Percentiles rank a stretch among this genome's conserved stretches.
These are phyloP conservation scores for Naganishia sp. DNA, from an alignment of 1,284 basidiomycete species.

Conservation along the genomic window DNA sequence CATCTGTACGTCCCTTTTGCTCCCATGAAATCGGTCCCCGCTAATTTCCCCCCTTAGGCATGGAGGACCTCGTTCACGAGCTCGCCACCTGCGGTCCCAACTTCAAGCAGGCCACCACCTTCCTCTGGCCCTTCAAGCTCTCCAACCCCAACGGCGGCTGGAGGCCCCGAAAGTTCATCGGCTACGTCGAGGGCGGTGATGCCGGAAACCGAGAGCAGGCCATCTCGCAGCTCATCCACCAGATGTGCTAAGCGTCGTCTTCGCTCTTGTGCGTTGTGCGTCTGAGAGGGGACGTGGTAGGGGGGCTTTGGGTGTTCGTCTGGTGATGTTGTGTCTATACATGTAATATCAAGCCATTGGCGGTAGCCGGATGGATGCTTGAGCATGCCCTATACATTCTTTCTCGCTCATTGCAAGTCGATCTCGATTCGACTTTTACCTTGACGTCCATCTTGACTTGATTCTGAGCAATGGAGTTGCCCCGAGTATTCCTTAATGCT, in stretches of 20 bases:
- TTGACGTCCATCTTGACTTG: too few relatives aligned
- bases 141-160: conserved; percentile 98
- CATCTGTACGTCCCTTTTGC: conserved; percentile 64
- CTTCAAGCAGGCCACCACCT: conserved; percentile 97
- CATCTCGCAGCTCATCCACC: conserved; percentile 95
- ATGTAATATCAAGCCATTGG: conserved; percentile 11
- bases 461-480: too few relatives aligned
- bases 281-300: neutral
- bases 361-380: neutral
- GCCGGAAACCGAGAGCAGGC: conserved; percentile 87
- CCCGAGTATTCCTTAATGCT: too few relatives aligned
- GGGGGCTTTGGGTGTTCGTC: neutral
- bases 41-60: conserved; percentile 43
- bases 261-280: neutral
- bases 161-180: conserved; percentile 95
- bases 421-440: too few relatives aligned
- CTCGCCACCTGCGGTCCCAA: conserved; percentile 93
- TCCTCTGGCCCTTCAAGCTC: conserved; percentile 99
- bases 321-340: conserved; percentile 14
- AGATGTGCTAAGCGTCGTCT: conserved; percentile 77
- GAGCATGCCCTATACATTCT: conserved; percentile 15
- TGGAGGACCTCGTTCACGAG: conserved; percentile 98
- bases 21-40: neutral
- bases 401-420: conserved; percentile 1
- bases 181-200: conserved; percentile 92